Evolutionary conservation across 345 rosid species (phyloP), one percentile per base, ranked within the genome.

Genomic region (Cardamine resedifolia): DNA sequence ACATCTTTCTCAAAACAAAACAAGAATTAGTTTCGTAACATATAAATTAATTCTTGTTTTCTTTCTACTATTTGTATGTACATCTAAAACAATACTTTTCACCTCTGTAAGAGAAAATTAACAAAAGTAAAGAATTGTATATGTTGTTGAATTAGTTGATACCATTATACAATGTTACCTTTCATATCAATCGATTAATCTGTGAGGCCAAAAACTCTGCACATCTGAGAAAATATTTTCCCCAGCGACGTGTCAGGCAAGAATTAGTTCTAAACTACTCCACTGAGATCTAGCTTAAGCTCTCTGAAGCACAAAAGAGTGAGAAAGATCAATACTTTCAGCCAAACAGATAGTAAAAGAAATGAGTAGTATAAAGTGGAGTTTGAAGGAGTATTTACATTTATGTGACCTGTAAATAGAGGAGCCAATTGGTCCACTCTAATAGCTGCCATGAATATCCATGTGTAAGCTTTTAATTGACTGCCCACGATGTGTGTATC

Each of bases 191-290:
- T 23, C 47, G 6, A 45, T 10, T 16, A 44, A 50, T 49, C 56
- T 63, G 15, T 21, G 6, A 10, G 6, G 44, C 10, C 15, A 68
- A 60, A 60, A 60, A 33, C 5, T 30, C 36, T 68, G 63, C 30
- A 68, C 68, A 47, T 58, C 73, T 51, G 30, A 50, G 12, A 28
- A 66, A 38, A 19, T n/a, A n/a, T 0, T 24, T 26, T 64, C 58
- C 20, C 30, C 36, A 60, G 64, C 15, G 7, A 47, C 52, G 53
- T 36, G n/a, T 48, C 47, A 15, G 56, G 39, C 18, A 41, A 58
- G 11, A 38, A 51, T 51, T 31, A 60, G 68, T 21, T 67, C 68
- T 75, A 75, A 52, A 60, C 78, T 75, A 68, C 69, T 67, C 64
- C 50, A 57, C 14, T 18, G 57, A 60, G 3, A 15, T 7, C 31